A percentile compares a stretch with the other conserved stretches of the same genome.
phyloP scores from a whole-genome alignment of 2,329 filamentous ascomycete genomes.

The Lecanosticta acicola region DNA sequence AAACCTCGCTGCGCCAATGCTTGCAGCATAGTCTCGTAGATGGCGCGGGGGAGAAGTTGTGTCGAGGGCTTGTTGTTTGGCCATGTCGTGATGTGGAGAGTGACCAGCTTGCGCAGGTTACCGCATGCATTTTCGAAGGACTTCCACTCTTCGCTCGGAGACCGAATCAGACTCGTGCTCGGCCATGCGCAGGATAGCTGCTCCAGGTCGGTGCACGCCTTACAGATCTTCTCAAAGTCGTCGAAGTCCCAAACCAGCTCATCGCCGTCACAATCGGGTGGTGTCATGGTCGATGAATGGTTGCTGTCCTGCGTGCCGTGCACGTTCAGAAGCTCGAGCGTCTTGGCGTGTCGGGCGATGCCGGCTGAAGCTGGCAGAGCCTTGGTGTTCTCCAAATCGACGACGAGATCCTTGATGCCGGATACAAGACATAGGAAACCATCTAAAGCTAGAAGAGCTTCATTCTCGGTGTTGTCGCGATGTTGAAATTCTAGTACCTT shows the following conservation, averaged over 20 bases:
- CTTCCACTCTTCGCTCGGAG: constrained; percentile 39
- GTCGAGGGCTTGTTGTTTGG: constrained; percentile 40
- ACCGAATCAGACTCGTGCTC: constrained; percentile 39
- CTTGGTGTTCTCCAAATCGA: constrained; percentile 41
- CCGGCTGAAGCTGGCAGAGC: constrained; percentile 39
- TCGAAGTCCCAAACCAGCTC: constrained; percentile 42
- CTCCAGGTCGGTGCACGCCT: constrained; percentile 39
- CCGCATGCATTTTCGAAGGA: constrained; percentile 34
- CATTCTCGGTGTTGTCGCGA: constrained; percentile 44
- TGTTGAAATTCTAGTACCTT: constrained; percentile 45
- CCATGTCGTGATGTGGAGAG: constrained; percentile 47
- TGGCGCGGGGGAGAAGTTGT: constrained; percentile 37
- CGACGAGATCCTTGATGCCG: constrained; percentile 40
- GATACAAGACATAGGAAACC: constrained; percentile 44
- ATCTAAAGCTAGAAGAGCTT: constrained; percentile 43
- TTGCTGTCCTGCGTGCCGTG: constrained; percentile 33
- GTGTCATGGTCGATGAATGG: constrained; percentile 3
- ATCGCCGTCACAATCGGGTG: constrained; percentile 28
- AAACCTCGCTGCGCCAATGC: constrained; percentile 25
- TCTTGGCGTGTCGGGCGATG: constrained; percentile 43
- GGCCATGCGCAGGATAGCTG: constrained; percentile 47
- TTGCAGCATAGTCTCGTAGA: constrained; percentile 43
- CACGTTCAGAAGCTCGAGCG: constrained; percentile 41
- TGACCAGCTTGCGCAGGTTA: constrained; percentile 37
- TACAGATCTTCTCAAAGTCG: constrained; percentile 44